Base-by-base conservation (phyloP, 2,329 filamentous ascomycete species). In the Fusarium marasasianum region DNA sequence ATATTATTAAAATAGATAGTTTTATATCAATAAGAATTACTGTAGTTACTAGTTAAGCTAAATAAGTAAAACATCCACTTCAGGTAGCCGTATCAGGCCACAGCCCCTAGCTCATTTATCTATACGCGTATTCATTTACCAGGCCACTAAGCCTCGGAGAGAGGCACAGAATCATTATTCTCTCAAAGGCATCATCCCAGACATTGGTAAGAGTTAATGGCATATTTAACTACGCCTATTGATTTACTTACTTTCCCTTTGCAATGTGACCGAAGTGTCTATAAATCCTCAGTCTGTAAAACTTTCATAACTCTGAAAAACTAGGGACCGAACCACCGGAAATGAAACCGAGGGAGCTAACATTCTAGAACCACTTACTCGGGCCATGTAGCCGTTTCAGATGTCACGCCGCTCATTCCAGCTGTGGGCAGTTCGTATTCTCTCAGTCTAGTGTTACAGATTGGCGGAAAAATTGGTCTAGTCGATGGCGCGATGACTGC, bases 221-320 rank as follows among this genome's bases (percentile, higher is more conserved):
- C 13, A 14, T 33, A 33, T 33, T 3, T 33, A 33, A 14, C 13
- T 33, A 33, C 11, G 31, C 12, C 31, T 33, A 33, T 33, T 33
- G 4, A 33, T 5, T 13, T 5, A 33, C 3, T 14, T 33, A 8
- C 6, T 33, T n/a, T n/a, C 14, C 14, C 14, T 43, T n/a, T n/a
- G 8, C 6, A 3, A 11, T 11, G 22, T 14, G 9, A n/a, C 8
- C 6, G 1, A 17, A n/a, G 14, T 15, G n/a, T 8, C 22, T 43
- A 4, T 11, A 4, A 35, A 8, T 1, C 33, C 8, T n/a, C 11
- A 45, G 12, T 17, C 8, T 45, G 33, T 26, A 26, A 6, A 13
- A 10, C 4, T 6, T 26, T 26, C 17, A 45, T 24, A 45, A 17
- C 24, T 26, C 14, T 43, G 12, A 15, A 33, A 33, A 33, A 33